These are phyloP conservation scores for Megacollybia marginata DNA, from an alignment of 768 basidiomycete genomes.

Conservation along the genomic window DNA sequence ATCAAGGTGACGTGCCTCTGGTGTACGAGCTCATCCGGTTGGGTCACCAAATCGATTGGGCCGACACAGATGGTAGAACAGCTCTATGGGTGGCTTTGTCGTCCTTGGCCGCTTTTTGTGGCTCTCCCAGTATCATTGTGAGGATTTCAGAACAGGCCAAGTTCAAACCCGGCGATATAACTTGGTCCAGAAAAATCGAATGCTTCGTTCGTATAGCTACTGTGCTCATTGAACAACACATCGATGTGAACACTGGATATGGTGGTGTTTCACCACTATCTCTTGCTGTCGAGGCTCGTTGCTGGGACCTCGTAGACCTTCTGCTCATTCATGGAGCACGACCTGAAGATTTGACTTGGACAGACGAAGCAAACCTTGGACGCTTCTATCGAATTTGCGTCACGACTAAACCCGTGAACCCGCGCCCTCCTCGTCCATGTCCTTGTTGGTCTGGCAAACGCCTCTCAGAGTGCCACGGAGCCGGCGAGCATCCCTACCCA, in stretches of 20 bases:
- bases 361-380: not conserved
- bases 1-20: slow-evolving; percentile 5
- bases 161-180: not conserved
- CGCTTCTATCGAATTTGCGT: not conserved
- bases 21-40: slow-evolving; percentile 6
- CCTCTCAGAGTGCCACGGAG: not conserved
- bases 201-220: not conserved
- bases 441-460: not conserved
- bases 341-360: not conserved
- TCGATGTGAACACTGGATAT: not conserved
- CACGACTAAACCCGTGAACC: not conserved
- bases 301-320: not conserved
- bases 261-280: not conserved
- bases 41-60: not conserved
- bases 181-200: not conserved
- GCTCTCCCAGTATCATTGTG: not conserved
- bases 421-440: not conserved
- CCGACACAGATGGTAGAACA: slow-evolving; percentile 2
- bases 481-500: not conserved
- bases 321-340: not conserved
- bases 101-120: not conserved
- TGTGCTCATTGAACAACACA: not conserved
- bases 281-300: not conserved
- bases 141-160: too few species aligned
- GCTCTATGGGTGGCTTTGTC: slow-evolving; percentile 6